Base-by-base conservation (phyloP, 2,329 filamentous ascomycete genomes). In the Parafenestella ontariensis region DNA sequence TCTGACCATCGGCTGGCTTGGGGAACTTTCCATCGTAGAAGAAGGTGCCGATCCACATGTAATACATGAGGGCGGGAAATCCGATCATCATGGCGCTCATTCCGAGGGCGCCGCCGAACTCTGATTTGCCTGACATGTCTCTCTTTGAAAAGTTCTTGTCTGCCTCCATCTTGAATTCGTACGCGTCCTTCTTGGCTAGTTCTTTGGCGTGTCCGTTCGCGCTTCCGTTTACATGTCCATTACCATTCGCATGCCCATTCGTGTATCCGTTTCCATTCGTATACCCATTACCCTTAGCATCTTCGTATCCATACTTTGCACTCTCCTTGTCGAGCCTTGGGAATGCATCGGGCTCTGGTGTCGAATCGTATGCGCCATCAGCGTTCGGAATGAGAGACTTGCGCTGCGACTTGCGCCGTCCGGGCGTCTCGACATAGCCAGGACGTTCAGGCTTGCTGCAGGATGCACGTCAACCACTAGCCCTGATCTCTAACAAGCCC, bases 41-140 rank as follows among this genome's bases (percentile, higher is more conserved):
- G 45, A 89, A 93, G 29, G 94, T 90, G 46, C 95, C 95, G 76
- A 96, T 88, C 93, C 93, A 98, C 93, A 99, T 96, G 80, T 97
- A 98, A 85, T 91, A 97, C 94, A 98, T 98, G 67, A 99, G 84
- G 33, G 88, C 59, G n/a, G 95, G 95, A 78, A 98, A 99, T 41
- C 89, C 87, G 59, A 92, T 83, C 92, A 98, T 98, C 86, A 97
- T 92, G 64, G 85, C 81, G 15, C 85, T 78, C 37, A 93, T 89
- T 50, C 95, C 94, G n/a, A 84, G 73, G 3, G 91, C 88, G 54
- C 95, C 95, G 60, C 94, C 94, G 72, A 98, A 99, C 74, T 99
- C 96, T 61, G 83, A 83, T 59, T 85, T 77, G 42, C 82, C 82
- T 49, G 80, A 81, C 49, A 70, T 61, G 59, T 82, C 78, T 45